Conservation (phyloP, 106 monocot genomes). For the Iris macrosiphon region DNA sequence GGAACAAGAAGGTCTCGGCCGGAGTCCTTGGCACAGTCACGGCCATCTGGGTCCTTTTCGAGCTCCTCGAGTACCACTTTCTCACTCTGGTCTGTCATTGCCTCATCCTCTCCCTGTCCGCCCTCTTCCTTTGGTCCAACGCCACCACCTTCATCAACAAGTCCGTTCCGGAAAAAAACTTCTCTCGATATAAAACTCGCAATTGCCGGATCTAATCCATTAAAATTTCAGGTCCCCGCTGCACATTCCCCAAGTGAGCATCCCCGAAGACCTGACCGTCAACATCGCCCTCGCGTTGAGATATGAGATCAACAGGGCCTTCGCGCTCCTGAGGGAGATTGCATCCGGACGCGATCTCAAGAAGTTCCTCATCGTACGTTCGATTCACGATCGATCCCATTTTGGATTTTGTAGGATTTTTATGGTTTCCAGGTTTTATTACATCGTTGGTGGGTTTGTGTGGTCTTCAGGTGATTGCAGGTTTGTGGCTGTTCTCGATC, state of each 20-base stretch:
- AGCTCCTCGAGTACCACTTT: too few relatives aligned
- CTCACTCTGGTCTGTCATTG: not conserved
- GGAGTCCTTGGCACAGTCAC: constrained; percentile 15
- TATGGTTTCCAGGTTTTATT: not conserved
- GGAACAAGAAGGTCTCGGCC: constrained; percentile 11
- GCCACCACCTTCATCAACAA: not conserved
- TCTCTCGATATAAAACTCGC: not conserved
- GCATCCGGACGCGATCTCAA: constrained; percentile 41
- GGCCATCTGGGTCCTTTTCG: constrained; percentile 16
- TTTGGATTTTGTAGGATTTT: not conserved
- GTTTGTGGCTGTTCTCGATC: constrained; percentile 8
- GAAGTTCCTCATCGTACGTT: constrained; percentile 57
- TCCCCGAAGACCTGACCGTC: constrained; percentile 46
- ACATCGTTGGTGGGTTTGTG: not conserved
- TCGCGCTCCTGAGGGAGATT: constrained; percentile 38
- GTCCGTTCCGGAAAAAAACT: not conserved
- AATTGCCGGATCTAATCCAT: not conserved
- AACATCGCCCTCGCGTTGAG: constrained; percentile 35
- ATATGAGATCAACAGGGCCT: constrained; percentile 47
- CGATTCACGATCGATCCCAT: too few relatives aligned
- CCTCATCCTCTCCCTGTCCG: not conserved
- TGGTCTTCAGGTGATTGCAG: constrained; percentile 13
- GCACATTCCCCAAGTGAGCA: constrained; percentile 40
- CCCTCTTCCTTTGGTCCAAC: constrained; percentile 7
- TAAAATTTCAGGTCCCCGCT: constrained; percentile 46